Base-by-base conservation (phyloP, 2,329 filamentous ascomycete species). In the Penicillium sp. region DNA sequence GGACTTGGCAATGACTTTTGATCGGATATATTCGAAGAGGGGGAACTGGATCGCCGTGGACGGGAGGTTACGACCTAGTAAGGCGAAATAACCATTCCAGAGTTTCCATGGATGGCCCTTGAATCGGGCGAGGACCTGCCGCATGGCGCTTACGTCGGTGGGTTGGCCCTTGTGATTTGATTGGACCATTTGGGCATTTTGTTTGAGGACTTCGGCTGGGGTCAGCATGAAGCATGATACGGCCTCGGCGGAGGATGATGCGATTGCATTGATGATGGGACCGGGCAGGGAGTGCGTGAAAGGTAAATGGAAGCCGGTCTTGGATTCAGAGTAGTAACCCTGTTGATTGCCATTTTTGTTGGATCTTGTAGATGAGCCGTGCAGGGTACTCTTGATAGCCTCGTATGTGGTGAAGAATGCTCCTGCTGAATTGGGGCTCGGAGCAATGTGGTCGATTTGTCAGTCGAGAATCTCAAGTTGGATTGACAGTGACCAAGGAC, bases 391-490 rank as follows among this genome's bases (percentile, higher is more conserved):
- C 68, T 94, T 95, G 18, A 83, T 76, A 39, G 77, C 82, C 70
- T 95, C 90, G 67, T 95, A 95, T 1, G 87, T 90, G 2, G 86
- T 90, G 70, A 95, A 95, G 74, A 95, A 95, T 9, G 88, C 77
- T 50, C 88, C 89, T 44, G 89, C 86, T 86, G 32, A 8, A 9
- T 11, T 7, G n/a, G 34, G 11, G 2, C 12, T 9, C 3, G 12
- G 2, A 28, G 33, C 29, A 32, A 32, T 32, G 29, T 11, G 4
- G 11, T 8, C 3, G 11, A 7, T 7, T 7, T 7, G 29, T 32
- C 11, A 32, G 29, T 11, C 11, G 3, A 32, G 29, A 9, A 9
- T 27, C 8, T 1, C 24, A n/a, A 5, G 28, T 3, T 42, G 11
- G 5, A 13, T 4, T 36, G 26, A 13, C n/a, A 44, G 57, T 51